A percentile compares a stretch with the other conserved stretches of the same genome.
These are phyloP conservation scores for Neofusicoccum umdonicola DNA, from an alignment of 2,329 filamentous ascomycete genomes.

Conservation along the genomic window DNA sequence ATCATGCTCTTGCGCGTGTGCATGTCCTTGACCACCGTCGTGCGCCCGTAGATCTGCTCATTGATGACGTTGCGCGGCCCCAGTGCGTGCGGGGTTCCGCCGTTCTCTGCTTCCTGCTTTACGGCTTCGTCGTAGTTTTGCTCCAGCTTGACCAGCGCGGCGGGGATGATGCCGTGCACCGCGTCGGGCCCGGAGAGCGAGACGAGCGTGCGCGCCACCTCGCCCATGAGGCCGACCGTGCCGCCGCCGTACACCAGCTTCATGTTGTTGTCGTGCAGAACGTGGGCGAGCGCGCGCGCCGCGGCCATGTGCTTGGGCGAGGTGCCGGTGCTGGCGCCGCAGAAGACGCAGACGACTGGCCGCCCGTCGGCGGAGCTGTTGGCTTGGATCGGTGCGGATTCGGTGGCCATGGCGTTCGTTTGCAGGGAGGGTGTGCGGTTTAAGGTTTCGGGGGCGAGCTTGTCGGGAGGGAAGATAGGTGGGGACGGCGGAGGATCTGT, in stretches of 20 bases:
- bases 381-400: conserved; percentile 2
- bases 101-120: background rate
- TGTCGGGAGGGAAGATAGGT: background rate
- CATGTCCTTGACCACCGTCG: conserved; percentile 92
- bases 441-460: background rate
- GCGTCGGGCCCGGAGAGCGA: conserved; percentile 73
- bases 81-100: conserved; percentile 32
- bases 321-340: conserved; percentile 74
- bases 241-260: conserved; percentile 92
- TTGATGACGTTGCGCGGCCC: conserved; percentile 51
- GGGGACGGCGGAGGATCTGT: background rate
- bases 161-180: conserved; percentile 92
- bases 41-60: conserved; percentile 69
- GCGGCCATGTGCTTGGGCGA: conserved; percentile 73
- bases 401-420: conserved; percentile 23
- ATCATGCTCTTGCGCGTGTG: conserved; percentile 93
- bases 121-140: conserved; percentile 58
- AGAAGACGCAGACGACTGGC: conserved; percentile 88
- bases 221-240: conserved; percentile 93
- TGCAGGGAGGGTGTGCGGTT: conserved; percentile 3
- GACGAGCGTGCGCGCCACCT: conserved; percentile 82
- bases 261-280: conserved; percentile 74
- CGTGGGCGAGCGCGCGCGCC: conserved; percentile 69
- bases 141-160: conserved; percentile 78
- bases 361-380: conserved; percentile 32